Base-by-base conservation (phyloP, 164 flowering plant genomes). In the Macadamia tetraphylla region DNA sequence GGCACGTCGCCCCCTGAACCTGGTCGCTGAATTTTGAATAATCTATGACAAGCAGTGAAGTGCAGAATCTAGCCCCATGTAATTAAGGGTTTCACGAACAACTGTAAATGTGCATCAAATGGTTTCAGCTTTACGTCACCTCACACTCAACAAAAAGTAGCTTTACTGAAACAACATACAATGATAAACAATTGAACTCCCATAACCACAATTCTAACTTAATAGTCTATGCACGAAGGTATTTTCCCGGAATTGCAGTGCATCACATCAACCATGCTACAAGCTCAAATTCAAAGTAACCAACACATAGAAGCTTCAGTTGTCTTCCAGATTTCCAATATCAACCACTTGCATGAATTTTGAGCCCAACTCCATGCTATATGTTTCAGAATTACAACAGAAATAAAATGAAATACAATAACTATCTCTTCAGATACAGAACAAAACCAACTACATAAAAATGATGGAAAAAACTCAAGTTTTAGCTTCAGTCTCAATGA, bases 1-100 rank as follows among this genome's bases (percentile, higher is more conserved):
- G 93, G 98, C 85, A 89, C 81, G 61, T 87, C 88, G 74, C 86
- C 93, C 94, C 93, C 98, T 75, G 93, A 90, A 71, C 86, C 79
- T 75, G 82, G 89, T 77, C 88, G 87, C 92, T 90, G 89, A 81
- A 92, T 92, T 79, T 88, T 87, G 84, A 72, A 67, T 73, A 69
- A 60, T 43, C 32, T 70, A 59, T 59, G 53, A 68, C 8, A 29
- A 31, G 49, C 60, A n/a, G 17, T 60, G 44, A 31, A 13, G 43
- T 60, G 18, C 17, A 32, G 15, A 60, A 60, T 11, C 13, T 46
- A 63, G 23, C 55, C 35, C 32, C 44, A 14, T 31, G 23, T 23
- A 23, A 23, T 23, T 23, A 23, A 23, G 23, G 23, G 23, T 23
- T 23, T 23, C 23, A 23, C 23, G 43, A 60, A 32, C 14, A 11